Percentiles rank a stretch among this genome's conserved stretches.
Conservation (phyloP, 2,329 filamentous ascomycete species). For the Monilinia laxa region DNA sequence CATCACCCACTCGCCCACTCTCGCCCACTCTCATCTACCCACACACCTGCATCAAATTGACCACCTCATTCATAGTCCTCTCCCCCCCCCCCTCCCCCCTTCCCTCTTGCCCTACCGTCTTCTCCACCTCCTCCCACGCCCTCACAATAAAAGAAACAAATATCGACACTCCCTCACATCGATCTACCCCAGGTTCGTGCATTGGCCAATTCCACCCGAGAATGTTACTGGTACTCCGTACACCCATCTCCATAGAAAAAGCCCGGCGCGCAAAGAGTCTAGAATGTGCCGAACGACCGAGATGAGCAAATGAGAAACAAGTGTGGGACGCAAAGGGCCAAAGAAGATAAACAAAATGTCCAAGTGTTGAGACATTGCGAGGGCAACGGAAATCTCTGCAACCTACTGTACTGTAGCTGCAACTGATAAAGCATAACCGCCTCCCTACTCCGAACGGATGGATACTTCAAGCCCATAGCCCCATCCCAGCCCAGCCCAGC, state of each 20-base stretch:
- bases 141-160: conserved; percentile 1
- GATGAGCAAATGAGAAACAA: conserved; percentile 7
- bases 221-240: neutral
- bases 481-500: too few relatives aligned
- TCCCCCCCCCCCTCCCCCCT: neutral
- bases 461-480: neutral
- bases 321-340: neutral
- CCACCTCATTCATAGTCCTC: conserved; percentile 6
- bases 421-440: conserved; percentile 5
- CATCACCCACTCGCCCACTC: too few relatives aligned
- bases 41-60: neutral
- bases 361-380: conserved; percentile 14
- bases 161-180: neutral
- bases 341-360: neutral
- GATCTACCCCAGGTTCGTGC: conserved; percentile 20
- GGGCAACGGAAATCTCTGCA: conserved; percentile 13
- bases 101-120: neutral
- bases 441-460: too few relatives aligned
- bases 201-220: conserved; percentile 4
- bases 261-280: neutral
- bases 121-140: conserved; percentile 5
- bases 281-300: conserved; percentile 8
- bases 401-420: conserved; percentile 4
- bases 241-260: neutral
- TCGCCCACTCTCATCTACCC: neutral